These are phyloP conservation scores for Trichoderma cornu-damae DNA, from an alignment of 2,329 filamentous ascomycete species.

Conservation along the genomic window DNA sequence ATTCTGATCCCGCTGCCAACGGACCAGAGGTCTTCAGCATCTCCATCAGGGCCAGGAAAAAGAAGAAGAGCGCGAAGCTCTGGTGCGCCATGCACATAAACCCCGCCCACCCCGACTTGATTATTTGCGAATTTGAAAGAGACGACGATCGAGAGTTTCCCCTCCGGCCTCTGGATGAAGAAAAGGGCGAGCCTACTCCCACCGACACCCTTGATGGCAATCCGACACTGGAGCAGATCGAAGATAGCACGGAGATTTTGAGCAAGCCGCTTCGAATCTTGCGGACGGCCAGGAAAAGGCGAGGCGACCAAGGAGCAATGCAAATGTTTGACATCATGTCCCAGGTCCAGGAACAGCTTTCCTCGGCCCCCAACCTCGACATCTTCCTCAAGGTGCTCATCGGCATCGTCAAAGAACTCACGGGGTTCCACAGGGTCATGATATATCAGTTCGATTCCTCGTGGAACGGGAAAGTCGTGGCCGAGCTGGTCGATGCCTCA, in stretches of 20 bases:
- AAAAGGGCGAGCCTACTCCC: slow-evolving; percentile 46
- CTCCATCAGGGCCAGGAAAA: slow-evolving; percentile 57
- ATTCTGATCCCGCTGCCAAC: slow-evolving; percentile 66
- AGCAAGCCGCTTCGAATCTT: slow-evolving; percentile 75
- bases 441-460: slow-evolving; percentile 81
- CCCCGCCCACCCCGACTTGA: slow-evolving; percentile 58
- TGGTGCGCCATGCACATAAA: slow-evolving; percentile 86
- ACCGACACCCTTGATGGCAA: slow-evolving; percentile 69
- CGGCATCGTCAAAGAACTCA: slow-evolving; percentile 82
- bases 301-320: slow-evolving; percentile 77
- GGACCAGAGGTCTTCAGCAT: slow-evolving; percentile 84
- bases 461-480: slow-evolving; percentile 83
- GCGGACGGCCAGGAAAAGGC: slow-evolving; percentile 66
- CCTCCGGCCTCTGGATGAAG: slow-evolving; percentile 57
- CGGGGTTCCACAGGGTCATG: slow-evolving; percentile 89
- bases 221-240: slow-evolving; percentile 67
- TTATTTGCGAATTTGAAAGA: slow-evolving; percentile 85
- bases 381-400: slow-evolving; percentile 74
- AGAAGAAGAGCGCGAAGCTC: slow-evolving; percentile 56
- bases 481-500: slow-evolving; percentile 75
- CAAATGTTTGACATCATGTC: slow-evolving; percentile 90
- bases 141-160: slow-evolving; percentile 71
- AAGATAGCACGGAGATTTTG: slow-evolving; percentile 67
- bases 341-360: slow-evolving; percentile 82
- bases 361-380: slow-evolving; percentile 64